Percentiles rank a stretch among this genome's conserved stretches.
Evolutionary conservation across 257 asterid species (phyloP).

Genomic region (Solanum chiquidenum): DNA sequence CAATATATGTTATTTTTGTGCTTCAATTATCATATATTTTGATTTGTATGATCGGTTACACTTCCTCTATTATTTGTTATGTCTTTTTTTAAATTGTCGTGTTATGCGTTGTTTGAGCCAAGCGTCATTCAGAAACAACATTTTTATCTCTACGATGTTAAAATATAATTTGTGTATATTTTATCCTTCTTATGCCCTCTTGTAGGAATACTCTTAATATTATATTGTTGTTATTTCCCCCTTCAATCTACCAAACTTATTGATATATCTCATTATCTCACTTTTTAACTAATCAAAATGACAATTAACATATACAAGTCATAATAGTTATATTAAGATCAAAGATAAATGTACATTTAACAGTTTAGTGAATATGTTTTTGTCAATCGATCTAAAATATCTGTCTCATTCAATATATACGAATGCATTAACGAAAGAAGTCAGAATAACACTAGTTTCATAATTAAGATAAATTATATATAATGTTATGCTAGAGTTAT

Average conservation of each 20-base stretch:
- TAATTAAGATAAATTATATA: not conserved
- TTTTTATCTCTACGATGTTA: fast-evolving
- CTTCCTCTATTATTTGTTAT: not conserved
- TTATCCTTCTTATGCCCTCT: not conserved
- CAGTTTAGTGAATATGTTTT: not conserved
- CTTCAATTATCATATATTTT: not conserved
- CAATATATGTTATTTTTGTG: no score
- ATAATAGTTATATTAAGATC: not conserved
- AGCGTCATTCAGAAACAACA: fast-evolving
- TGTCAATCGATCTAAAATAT: not conserved
- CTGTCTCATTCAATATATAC: not conserved
- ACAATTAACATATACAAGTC: not conserved
- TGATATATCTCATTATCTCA: not conserved
- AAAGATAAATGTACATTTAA: not conserved
- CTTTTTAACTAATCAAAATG: not conserved
- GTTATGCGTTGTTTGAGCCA: not conserved
- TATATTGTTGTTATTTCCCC: not conserved
- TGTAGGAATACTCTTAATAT: not conserved
- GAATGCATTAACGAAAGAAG: not conserved
- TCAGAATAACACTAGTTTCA: not conserved
- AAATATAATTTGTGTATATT: fast-evolving
- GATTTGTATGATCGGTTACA: no score
- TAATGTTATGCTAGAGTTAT: not conserved
- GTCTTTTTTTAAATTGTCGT: not conserved
- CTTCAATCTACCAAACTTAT: not conserved